Evolutionary conservation across 306 rosid species (phyloP).

Genomic region (Cicer yamashitae): DNA sequence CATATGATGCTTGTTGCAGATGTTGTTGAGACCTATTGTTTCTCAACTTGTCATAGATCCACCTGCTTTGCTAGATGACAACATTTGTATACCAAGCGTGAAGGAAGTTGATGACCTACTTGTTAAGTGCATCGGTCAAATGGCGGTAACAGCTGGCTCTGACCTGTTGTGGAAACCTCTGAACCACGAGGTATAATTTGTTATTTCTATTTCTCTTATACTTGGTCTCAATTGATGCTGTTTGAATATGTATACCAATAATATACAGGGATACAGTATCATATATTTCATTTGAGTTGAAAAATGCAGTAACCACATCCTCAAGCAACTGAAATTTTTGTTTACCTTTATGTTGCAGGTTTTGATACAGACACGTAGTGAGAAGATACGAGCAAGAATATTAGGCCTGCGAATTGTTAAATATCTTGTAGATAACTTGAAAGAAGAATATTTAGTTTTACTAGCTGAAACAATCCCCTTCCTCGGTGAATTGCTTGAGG

Average conservation of each 20-base stretch:
- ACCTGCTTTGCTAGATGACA: constrained; percentile 64
- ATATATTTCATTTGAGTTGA: background rate
- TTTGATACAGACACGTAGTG: constrained; percentile 86
- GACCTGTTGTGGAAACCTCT: constrained; percentile 92
- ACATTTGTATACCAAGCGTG: constrained; percentile 59
- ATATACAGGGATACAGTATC: background rate
- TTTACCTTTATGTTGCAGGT: constrained; percentile 55
- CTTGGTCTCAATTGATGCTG: background rate
- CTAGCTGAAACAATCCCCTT: constrained; percentile 87
- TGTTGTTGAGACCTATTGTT: constrained; percentile 81
- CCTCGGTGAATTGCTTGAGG: constrained; percentile 94
- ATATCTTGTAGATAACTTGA: constrained; percentile 75
- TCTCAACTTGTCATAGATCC: constrained; percentile 81
- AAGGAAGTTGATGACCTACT: constrained; percentile 82
- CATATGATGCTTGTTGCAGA: constrained; percentile 53
- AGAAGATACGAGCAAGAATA: constrained; percentile 70
- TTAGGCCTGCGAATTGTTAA: constrained; percentile 78
- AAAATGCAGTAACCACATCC: background rate
- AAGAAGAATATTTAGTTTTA: constrained; percentile 86
- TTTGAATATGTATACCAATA: background rate
- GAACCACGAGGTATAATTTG: constrained; percentile 74
- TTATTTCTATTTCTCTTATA: background rate
- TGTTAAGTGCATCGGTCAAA: constrained; percentile 82
- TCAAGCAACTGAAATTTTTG: constrained; percentile 3
- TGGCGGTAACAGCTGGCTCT: constrained; percentile 92